phyloP scores from a whole-genome alignment of 371 early-diverging fungal genomes.

The Parasitella parasitica region DNA sequence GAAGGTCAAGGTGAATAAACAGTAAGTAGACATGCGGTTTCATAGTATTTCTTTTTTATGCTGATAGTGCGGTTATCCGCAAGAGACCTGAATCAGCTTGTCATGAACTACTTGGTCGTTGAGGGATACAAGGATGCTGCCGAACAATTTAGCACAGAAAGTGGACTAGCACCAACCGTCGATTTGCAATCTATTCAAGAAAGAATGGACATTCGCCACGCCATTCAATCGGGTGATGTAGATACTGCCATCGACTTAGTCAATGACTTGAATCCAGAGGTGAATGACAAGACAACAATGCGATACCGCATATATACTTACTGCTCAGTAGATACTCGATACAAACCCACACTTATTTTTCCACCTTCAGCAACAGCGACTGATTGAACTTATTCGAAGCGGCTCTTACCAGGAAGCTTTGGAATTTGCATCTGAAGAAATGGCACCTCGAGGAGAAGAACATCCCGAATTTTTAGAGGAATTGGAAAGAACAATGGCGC shows the following conservation, averaged over 20 bases:
- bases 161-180: constrained; percentile 73
- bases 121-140: constrained; percentile 99
- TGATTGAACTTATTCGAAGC: constrained; percentile 91
- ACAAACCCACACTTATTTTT: constrained; percentile 93
- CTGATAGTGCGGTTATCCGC: too few relatives aligned
- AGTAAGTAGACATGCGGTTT: constrained; percentile 54
- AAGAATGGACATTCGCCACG: constrained; percentile 90
- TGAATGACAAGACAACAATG: constrained; percentile 26
- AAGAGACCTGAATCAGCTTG: constrained; percentile 89
- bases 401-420: constrained; percentile 83
- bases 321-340: constrained; percentile 80
- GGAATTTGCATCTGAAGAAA: constrained; percentile 95
- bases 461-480: constrained; percentile 92
- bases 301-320: not conserved
- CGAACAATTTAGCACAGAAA: constrained; percentile 88
- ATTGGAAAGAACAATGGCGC: constrained; percentile 93
- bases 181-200: constrained; percentile 91
- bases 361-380: constrained; percentile 92
- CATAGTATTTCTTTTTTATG: too few relatives aligned
- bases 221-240: constrained; percentile 87
- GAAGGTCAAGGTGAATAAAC: constrained; percentile 63
- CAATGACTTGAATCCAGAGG: constrained; percentile 97
- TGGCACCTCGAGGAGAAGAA: constrained; percentile 95
- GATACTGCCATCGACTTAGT: constrained; percentile 92
- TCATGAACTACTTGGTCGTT: constrained; percentile 97